A percentile compares a stretch with the other conserved stretches of the same genome.
phyloP scores from a whole-genome alignment of 2,329 filamentous ascomycete species.

The Trichoderma asperellum region DNA sequence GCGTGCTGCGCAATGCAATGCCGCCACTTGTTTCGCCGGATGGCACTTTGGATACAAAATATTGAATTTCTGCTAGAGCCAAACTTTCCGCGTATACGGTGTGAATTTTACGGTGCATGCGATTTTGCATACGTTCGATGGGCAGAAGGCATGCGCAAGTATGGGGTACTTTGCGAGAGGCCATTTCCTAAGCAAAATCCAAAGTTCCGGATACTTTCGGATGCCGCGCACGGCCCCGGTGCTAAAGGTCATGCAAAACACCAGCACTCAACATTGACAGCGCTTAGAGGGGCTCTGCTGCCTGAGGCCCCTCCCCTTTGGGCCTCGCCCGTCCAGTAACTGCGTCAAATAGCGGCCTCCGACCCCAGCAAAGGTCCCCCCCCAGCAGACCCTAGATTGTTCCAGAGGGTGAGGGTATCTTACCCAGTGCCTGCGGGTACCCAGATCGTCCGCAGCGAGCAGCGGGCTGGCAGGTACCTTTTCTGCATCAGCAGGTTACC shows the following conservation, averaged over 20 bases:
- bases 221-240: background rate
- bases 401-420: slow-evolving; percentile 3
- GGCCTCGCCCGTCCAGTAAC: background rate
- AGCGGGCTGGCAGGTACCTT: slow-evolving; percentile 9
- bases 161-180: background rate
- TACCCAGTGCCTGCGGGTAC: background rate
- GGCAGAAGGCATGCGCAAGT: background rate
- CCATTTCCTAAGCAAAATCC: background rate
- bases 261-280: slow-evolving; percentile 10
- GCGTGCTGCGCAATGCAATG: slow-evolving; percentile 23
- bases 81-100: background rate
- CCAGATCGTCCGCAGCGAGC: background rate
- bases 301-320: slow-evolving; percentile 7
- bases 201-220: background rate
- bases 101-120: background rate
- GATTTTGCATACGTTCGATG: background rate
- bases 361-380: slow-evolving; percentile 21
- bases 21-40: slow-evolving; percentile 12
- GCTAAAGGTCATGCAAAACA: slow-evolving; percentile 22
- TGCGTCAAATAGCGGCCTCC: background rate
- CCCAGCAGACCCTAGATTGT: slow-evolving; percentile 21
- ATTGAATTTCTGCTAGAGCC: slow-evolving; percentile 22
- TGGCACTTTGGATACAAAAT: slow-evolving; percentile 13
- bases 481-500: slow-evolving; percentile 23
- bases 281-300: slow-evolving; percentile 3